These are phyloP conservation scores for Exsudoporus frostii DNA, from an alignment of 768 basidiomycete genomes.

Conservation along the genomic window DNA sequence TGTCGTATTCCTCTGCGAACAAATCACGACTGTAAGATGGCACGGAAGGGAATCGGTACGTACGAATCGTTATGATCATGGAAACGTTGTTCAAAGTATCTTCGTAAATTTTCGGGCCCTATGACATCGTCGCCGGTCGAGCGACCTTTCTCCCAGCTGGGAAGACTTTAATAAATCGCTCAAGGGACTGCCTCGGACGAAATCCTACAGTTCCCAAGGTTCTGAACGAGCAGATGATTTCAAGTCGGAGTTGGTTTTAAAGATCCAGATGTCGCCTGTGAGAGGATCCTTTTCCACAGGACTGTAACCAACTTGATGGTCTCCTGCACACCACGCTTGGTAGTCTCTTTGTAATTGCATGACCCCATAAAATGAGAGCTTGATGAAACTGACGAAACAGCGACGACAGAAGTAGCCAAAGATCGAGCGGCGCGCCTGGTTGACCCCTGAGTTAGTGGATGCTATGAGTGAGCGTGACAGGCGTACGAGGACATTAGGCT, in stretches of 20 bases:
- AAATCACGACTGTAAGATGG: background rate
- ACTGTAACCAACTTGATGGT: conserved; percentile 47
- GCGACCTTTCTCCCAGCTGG: conserved; percentile 66
- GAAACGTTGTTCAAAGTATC: conserved; percentile 85
- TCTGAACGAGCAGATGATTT: conserved; percentile 63
- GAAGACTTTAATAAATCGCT: background rate
- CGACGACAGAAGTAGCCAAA: conserved; percentile 82
- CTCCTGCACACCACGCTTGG: conserved; percentile 55
- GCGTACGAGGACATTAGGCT: conserved; percentile 29
- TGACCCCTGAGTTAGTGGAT: background rate
- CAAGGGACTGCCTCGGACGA: background rate
- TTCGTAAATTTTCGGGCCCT: conserved; percentile 67
- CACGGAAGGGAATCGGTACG: conserved; percentile 26
- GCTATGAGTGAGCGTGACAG: conserved; percentile 10
- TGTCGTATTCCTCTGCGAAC: conserved; percentile 67
- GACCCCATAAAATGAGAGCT: conserved; percentile 74
- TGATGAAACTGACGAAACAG: conserved; percentile 69
- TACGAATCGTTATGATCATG: conserved; percentile 79
- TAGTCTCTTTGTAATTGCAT: conserved; percentile 66
- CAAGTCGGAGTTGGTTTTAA: conserved; percentile 63
- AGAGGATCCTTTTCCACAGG: conserved; percentile 51
- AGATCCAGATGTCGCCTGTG: conserved; percentile 47
- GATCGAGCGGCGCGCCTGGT: conserved; percentile 67
- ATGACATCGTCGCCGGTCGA: conserved; percentile 64
- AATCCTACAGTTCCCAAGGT: conserved; percentile 54